Conservation (phyloP, 495 filamentous ascomycete genomes). For the Aspergillus kassunensis region DNA sequence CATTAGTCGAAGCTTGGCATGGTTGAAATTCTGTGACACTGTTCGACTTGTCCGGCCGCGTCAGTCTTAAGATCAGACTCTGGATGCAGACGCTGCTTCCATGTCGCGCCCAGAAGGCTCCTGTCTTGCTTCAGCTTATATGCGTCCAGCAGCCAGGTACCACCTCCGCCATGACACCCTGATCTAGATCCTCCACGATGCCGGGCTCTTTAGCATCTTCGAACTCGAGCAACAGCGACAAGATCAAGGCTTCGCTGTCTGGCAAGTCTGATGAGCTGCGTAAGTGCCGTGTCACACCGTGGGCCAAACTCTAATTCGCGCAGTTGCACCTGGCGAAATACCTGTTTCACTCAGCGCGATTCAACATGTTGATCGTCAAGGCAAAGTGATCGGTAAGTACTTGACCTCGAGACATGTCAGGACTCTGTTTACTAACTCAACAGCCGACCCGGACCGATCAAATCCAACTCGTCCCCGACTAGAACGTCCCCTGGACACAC, state of each 20-base stretch:
- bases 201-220: constrained; percentile 15
- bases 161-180: background rate
- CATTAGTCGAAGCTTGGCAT: constrained; percentile 27
- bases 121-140: background rate
- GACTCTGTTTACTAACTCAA: background rate
- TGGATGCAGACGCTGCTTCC: constrained; percentile 1
- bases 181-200: constrained; percentile 6
- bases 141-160: background rate
- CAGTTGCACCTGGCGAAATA: background rate
- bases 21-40: constrained; percentile 21
- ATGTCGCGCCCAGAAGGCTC: constrained; percentile 1
- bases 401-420: too few species aligned
- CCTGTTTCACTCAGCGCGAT: constrained; percentile 62
- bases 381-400: constrained; percentile 78
- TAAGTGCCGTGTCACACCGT: constrained; percentile 9
- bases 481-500: constrained; percentile 91
- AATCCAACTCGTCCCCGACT: constrained; percentile 76
- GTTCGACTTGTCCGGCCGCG: constrained; percentile 14
- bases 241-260: constrained; percentile 50
- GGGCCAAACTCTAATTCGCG: constrained; percentile 6
- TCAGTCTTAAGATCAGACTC: constrained; percentile 3
- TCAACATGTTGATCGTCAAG: constrained; percentile 73
- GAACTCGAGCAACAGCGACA: constrained; percentile 35
- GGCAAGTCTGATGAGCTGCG: constrained; percentile 87
- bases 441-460: constrained; percentile 39